Conservation (phyloP, 2,329 filamentous ascomycete species). For the Teratosphaeria zuluensis region DNA sequence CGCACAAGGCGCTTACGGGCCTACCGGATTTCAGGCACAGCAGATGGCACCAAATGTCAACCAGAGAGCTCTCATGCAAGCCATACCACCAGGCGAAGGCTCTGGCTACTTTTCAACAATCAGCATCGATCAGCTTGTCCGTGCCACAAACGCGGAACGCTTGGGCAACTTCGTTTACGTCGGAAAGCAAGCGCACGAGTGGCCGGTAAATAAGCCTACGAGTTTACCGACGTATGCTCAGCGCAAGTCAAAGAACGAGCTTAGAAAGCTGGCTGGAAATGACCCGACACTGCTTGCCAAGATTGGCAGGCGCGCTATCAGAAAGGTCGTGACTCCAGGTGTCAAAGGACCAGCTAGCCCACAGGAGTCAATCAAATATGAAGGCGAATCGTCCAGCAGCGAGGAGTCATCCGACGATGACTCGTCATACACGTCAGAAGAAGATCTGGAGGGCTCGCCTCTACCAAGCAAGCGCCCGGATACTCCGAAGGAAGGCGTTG, state of each 20-base stretch:
- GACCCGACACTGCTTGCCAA: slow-evolving; percentile 32
- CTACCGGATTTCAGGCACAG: background rate
- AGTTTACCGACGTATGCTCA: slow-evolving; percentile 33
- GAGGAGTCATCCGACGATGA: slow-evolving; percentile 40
- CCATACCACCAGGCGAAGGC: slow-evolving; percentile 20
- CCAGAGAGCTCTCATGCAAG: slow-evolving; percentile 15
- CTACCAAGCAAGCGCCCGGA: slow-evolving; percentile 43
- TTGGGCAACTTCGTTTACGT: slow-evolving; percentile 36
- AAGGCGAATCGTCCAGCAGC: slow-evolving; percentile 34
- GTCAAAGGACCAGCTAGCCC: slow-evolving; percentile 1
- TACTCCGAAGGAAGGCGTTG: slow-evolving; percentile 41
- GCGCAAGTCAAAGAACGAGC: slow-evolving; percentile 37
- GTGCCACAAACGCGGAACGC: slow-evolving; percentile 34
- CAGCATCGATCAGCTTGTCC: slow-evolving; percentile 31
- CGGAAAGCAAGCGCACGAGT: slow-evolving; percentile 32
- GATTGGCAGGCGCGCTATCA: slow-evolving; percentile 26
- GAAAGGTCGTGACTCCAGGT: slow-evolving; percentile 11
- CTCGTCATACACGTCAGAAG: slow-evolving; percentile 44
- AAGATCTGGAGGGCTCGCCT: slow-evolving; percentile 45
- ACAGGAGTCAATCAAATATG: slow-evolving; percentile 15
- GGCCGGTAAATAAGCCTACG: slow-evolving; percentile 36
- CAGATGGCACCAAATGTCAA: slow-evolving; percentile 8
- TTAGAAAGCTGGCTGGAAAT: slow-evolving; percentile 33
- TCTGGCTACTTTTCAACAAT: slow-evolving; percentile 33
- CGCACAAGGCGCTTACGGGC: background rate